Base-by-base conservation (phyloP, 345 rosid species). In the Corchorus capsularis region DNA sequence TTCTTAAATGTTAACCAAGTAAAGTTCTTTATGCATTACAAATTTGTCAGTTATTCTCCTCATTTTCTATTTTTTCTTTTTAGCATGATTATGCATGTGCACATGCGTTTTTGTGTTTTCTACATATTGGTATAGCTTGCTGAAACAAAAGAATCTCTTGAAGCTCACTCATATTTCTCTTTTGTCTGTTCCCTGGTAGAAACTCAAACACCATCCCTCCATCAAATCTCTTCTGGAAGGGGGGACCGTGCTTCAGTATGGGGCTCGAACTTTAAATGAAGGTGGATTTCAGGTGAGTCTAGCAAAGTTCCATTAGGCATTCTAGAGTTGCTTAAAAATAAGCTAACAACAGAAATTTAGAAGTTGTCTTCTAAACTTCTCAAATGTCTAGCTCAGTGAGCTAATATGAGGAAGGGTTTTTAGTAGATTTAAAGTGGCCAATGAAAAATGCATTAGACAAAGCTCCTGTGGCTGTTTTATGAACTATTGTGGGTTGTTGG, bases 181-280 rank as follows among this genome's bases (percentile, higher is more conserved):
- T 8, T 60, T 72, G 46, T 37, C 74, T 80, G 64, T 75, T 46
- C 55, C 62, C 77, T 45, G 61, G 73, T 70, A 95, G 98, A 93
- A 90, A 90, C 86, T 95, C 59, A 95, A 95, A 81, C 98, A 89
- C 81, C 99, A 95, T 86, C 96, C 99, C 76, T 88, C 91, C 75
- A 93, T 95, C 81, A 90, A 86, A 85, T 67, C 87, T 11, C 78
- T 90, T 80, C 82, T 95, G 79, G 96, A 95, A 85, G 99, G 98
- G 75, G 99, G 98, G 54, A 88, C 84, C 60, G 96, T 92, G 65
- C 84, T 95, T 78, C 98, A 95, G 66, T 93, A 93, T 66, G 99
- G 99, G 70, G 99, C 99, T 80, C 96, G 99, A 69, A 90, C 98
- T 60, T 82, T 95, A 80, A 95, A 95, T 61, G 99, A 95, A 89